Evolutionary conservation across 2,329 filamentous ascomycete genomes (phyloP).

Genomic region (Xylaria sp.): DNA sequence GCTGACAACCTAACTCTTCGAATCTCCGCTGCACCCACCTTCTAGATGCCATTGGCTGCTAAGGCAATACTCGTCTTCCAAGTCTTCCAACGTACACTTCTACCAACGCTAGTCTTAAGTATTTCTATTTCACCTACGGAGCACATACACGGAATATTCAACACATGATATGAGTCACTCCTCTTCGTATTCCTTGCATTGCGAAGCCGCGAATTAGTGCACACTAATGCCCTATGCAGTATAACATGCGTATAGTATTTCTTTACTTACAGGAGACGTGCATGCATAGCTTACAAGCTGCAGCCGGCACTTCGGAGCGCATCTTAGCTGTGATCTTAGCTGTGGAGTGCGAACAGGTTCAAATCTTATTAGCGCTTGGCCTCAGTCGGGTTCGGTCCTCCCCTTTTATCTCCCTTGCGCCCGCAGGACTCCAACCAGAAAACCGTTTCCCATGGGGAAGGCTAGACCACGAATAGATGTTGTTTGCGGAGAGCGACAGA

Average conservation of each 20-base stretch:
- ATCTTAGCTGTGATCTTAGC: not conserved
- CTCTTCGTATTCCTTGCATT: not conserved
- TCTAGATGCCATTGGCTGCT: slow-evolving; percentile 17
- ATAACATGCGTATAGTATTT: not conserved
- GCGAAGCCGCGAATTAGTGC: not conserved
- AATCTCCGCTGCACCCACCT: slow-evolving; percentile 25
- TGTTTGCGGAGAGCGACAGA: slow-evolving; percentile 25
- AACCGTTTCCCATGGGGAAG: slow-evolving; percentile 18
- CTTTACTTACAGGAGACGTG: not conserved
- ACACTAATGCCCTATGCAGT: not conserved
- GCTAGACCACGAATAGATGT: slow-evolving; percentile 12
- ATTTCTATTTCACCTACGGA: no score
- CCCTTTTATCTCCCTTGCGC: not conserved
- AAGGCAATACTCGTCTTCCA: slow-evolving; percentile 4
- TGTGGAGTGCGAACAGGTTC: slow-evolving; percentile 1
- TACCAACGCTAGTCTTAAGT: no score
- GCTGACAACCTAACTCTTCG: slow-evolving; percentile 20
- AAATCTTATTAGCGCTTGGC: not conserved
- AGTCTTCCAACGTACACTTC: no score
- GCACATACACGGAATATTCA: not conserved
- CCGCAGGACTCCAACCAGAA: slow-evolving; percentile 11
- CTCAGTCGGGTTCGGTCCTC: not conserved
- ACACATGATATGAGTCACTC: slow-evolving; percentile 5
- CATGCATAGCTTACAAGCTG: slow-evolving; percentile 18
- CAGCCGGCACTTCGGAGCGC: slow-evolving; percentile 25